Evolutionary conservation across 1,284 basidiomycete species (phyloP).

Genomic region (Vanrija sp.): DNA sequence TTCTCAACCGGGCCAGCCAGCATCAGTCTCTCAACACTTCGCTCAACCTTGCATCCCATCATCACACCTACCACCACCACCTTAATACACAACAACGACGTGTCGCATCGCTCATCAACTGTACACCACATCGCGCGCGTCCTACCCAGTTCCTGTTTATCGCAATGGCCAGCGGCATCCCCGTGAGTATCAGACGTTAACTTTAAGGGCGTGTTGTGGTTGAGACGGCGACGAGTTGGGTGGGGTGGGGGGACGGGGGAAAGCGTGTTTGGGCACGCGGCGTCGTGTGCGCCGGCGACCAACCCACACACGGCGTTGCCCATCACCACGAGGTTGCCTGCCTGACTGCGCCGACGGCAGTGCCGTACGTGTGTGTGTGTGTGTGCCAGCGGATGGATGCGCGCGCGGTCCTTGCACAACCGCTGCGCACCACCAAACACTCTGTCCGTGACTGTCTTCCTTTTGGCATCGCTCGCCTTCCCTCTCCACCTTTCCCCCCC

Average conservation of each 20-base stretch:
- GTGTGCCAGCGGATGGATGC: background rate
- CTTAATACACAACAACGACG: too few relatives aligned
- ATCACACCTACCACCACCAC: background rate
- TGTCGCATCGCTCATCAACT: too few relatives aligned
- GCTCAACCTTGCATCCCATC: background rate
- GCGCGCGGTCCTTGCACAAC: background rate
- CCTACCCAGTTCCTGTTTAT: background rate
- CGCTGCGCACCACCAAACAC: background rate
- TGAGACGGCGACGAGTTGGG: too few relatives aligned
- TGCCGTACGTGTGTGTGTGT: background rate
- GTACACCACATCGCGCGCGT: background rate
- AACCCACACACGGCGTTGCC: too few relatives aligned
- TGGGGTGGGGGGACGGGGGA: too few relatives aligned
- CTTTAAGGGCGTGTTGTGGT: too few relatives aligned
- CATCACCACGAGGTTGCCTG: too few relatives aligned
- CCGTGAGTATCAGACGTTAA: constrained; percentile 17
- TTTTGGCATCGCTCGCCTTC: background rate
- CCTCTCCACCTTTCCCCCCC: background rate
- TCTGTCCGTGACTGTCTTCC: background rate
- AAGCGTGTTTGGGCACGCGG: too few relatives aligned
- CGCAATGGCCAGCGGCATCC: constrained; percentile 30
- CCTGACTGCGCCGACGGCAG: too few relatives aligned
- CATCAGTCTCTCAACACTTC: too few relatives aligned
- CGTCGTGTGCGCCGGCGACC: too few relatives aligned
- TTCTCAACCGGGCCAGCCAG: background rate